phyloP scores from a whole-genome alignment of 306 rosid species.

The Cyclanthera cordifolia region DNA sequence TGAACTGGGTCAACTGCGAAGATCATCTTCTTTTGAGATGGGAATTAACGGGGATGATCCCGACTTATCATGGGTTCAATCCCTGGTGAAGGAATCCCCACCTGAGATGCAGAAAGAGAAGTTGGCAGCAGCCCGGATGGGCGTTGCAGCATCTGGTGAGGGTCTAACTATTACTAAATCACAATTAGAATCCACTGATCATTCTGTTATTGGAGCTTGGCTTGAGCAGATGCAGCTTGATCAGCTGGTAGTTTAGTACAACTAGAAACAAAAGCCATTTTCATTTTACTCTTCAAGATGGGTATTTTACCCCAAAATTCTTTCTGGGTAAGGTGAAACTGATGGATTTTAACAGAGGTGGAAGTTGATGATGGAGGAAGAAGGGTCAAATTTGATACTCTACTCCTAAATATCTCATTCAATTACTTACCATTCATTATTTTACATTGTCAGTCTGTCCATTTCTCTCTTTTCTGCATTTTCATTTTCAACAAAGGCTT shows the following conservation, averaged over 20 bases:
- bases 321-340: slow-evolving; percentile 17
- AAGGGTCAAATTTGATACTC: slow-evolving; percentile 6
- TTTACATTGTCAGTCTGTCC: slow-evolving; percentile 5
- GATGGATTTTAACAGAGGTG: neutral
- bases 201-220: slow-evolving; percentile 79
- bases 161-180: slow-evolving; percentile 41
- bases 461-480: slow-evolving; percentile 6
- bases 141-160: slow-evolving; percentile 43
- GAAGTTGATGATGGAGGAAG: neutral
- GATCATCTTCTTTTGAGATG: slow-evolving; percentile 45
- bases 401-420: neutral
- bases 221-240: slow-evolving; percentile 92
- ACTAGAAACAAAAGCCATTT: slow-evolving; percentile 17
- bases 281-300: slow-evolving; percentile 30
- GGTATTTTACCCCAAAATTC: slow-evolving; percentile 21
- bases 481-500: slow-evolving; percentile 12
- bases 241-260: slow-evolving; percentile 51
- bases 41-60: slow-evolving; percentile 73
- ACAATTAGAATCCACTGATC: slow-evolving; percentile 52
- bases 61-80: slow-evolving; percentile 78
- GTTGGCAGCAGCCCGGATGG: slow-evolving; percentile 27
- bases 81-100: slow-evolving; percentile 82
- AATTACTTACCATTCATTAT: slow-evolving; percentile 18
- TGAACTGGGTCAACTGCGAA: slow-evolving; percentile 29
- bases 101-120: slow-evolving; percentile 55